phyloP scores from a whole-genome alignment of 345 rosid genomes.

The Boechera retrofracta region DNA sequence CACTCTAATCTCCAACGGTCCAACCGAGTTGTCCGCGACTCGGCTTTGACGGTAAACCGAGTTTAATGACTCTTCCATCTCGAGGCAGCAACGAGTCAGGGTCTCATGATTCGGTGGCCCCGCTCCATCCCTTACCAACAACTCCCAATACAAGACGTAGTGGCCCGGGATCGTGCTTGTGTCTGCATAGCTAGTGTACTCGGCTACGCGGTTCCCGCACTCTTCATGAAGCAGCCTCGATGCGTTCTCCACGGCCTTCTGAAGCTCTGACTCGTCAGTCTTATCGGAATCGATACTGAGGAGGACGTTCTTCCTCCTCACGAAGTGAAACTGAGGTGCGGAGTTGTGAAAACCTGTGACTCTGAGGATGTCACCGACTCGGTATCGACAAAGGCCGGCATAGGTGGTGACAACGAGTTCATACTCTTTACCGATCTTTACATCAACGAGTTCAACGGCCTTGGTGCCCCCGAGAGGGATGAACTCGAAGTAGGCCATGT shows the following conservation, averaged over 20 bases:
- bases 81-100: slow-evolving; percentile 67
- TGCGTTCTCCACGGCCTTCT: slow-evolving; percentile 76
- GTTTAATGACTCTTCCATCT: slow-evolving; percentile 92
- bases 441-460: slow-evolving; percentile 66
- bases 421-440: slow-evolving; percentile 85
- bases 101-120: slow-evolving; percentile 56
- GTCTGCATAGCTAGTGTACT: slow-evolving; percentile 90
- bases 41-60: slow-evolving; percentile 90
- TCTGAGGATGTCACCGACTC: slow-evolving; percentile 91
- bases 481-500: slow-evolving; percentile 96
- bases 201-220: slow-evolving; percentile 72
- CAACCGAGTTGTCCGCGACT: slow-evolving; percentile 81
- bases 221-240: slow-evolving; percentile 49
- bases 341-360: slow-evolving; percentile 92
- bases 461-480: slow-evolving; percentile 60
- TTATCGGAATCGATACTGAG: slow-evolving; percentile 93
- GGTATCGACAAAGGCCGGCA: slow-evolving; percentile 83
- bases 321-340: slow-evolving; percentile 89
- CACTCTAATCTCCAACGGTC: slow-evolving; percentile 82
- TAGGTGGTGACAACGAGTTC: slow-evolving; percentile 92
- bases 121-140: slow-evolving; percentile 56
- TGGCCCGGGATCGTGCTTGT: slow-evolving; percentile 88
- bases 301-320: slow-evolving; percentile 82
- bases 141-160: slow-evolving; percentile 89
- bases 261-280: slow-evolving; percentile 92